Evolutionary conservation across 1,284 basidiomycete species (phyloP), one percentile per base, ranked within the genome.

Genomic region (Ustilago hordei): DNA sequence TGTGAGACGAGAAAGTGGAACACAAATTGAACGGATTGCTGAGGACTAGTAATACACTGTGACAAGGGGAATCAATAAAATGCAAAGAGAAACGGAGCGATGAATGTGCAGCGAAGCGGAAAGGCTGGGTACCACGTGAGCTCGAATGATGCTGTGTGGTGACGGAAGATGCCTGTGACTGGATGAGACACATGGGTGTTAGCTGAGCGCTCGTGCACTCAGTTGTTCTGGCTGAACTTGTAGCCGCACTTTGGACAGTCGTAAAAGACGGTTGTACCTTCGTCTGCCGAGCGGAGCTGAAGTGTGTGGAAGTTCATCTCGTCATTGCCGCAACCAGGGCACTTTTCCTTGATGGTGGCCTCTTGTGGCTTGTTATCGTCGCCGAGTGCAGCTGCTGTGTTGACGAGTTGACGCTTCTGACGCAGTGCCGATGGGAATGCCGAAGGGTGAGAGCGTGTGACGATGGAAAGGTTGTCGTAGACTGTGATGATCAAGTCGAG

Each of bases 371-470:
- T 73, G n/a, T 68, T 62, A 32, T 64, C 69, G 54, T 77, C 71
- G 32, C 65, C 68, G 11, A 66, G 52, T 9, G 68, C 52, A 28
- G 64, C 63, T 50, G 65, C 67, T 54, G 81, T 78, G 87, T 94
- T 93, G 0, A 95, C 96, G 41, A 89, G 83, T 84, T 95, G 95
- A 58, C 95, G 90, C 85, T 95, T 95, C 79, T 95, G 93, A 78
- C 92, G 89, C 68, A 99, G 87, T 0, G 91, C 90, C 31, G 94
- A 95, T 0, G 96, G 96, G 87, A 99, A 98, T 8, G 96, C 96
- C 71, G 95, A 93, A 0, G 94, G 92, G 74, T 95, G 93, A 2
- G 95, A 97, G 45, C 91, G 91, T 0, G 96, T 99, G 55, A 92
- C 91, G 67, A 97, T 95, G 75, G 93, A 91, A 38, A 93, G 92